phyloP scores from a whole-genome alignment of 177 flowering plant genomes.

The Vitis hybrid region DNA sequence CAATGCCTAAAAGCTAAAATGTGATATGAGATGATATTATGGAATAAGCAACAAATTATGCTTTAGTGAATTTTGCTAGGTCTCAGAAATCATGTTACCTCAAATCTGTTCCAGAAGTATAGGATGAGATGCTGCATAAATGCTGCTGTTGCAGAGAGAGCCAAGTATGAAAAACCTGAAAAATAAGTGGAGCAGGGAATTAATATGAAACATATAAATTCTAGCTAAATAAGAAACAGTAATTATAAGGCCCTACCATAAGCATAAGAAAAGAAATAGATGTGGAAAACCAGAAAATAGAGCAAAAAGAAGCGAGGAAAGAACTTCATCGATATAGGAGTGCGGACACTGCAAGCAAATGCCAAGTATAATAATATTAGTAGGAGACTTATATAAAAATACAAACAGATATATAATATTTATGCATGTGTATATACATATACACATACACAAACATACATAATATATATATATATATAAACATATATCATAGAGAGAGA shows the following conservation, averaged over 20 bases:
- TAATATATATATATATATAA: no score
- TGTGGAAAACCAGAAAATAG: slow-evolving; percentile 94
- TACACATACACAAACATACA: not conserved
- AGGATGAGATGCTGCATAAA: slow-evolving; percentile 95
- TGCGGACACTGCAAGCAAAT: slow-evolving; percentile 84
- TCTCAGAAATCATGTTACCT: slow-evolving; percentile 45
- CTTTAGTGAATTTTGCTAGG: no score
- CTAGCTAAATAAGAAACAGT: not conserved
- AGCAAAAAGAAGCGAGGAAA: slow-evolving; percentile 98
- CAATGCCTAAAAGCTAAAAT: no score
- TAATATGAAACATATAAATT: not conserved
- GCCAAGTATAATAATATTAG: slow-evolving; percentile 13
- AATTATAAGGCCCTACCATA: slow-evolving; percentile 56
- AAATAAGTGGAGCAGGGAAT: not conserved
- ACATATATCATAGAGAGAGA: slow-evolving; percentile 10
- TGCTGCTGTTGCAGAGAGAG: slow-evolving; percentile 84
- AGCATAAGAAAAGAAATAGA: slow-evolving; percentile 93
- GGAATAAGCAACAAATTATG: no score
- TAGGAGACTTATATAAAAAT: not conserved
- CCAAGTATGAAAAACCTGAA: slow-evolving; percentile 91
- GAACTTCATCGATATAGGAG: slow-evolving; percentile 97
- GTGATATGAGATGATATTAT: no score
- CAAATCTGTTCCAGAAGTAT: slow-evolving; percentile 97
- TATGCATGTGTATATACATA: not conserved
- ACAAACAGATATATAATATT: not conserved